Conservation (phyloP, 202 grass and related monocot species). For the Digitaria exilis region DNA sequence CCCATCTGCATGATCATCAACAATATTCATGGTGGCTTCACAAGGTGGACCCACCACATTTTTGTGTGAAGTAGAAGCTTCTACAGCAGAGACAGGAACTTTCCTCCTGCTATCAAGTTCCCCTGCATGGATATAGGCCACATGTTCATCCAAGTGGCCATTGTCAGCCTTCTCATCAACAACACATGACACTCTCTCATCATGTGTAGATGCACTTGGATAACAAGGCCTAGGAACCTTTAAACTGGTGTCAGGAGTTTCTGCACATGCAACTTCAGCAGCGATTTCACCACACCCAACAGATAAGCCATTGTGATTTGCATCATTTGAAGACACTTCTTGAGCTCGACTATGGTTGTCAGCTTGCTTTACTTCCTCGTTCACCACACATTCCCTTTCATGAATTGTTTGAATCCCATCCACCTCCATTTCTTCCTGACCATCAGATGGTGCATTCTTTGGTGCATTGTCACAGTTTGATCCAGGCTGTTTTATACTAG, state of each 20-base stretch:
- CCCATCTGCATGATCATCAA: constrained; percentile 34
- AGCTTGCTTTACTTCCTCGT: constrained; percentile 18
- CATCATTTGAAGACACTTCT: constrained; percentile 32
- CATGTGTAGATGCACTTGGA: constrained; percentile 40
- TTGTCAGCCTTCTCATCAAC: constrained; percentile 47
- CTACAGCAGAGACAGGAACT: constrained; percentile 24
- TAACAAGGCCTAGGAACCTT: constrained; percentile 34
- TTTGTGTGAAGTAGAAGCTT: constrained; percentile 25
- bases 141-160: constrained; percentile 30
- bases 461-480: constrained; percentile 23
- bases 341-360: constrained; percentile 32
- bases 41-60: constrained; percentile 19
- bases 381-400: constrained; percentile 33
- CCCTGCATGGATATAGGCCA: constrained; percentile 6
- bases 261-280: constrained; percentile 40
- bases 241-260: constrained; percentile 40
- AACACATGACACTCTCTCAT: constrained; percentile 34
- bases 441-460: constrained; percentile 44
- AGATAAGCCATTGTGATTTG: constrained; percentile 26
- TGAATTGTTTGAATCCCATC: constrained; percentile 30
- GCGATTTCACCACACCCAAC: constrained; percentile 35
- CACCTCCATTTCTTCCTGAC: constrained; percentile 37
- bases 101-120: constrained; percentile 23
- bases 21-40: constrained; percentile 15
- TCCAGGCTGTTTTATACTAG: constrained; percentile 48